phyloP scores from a whole-genome alignment of 768 basidiomycete genomes.

The Amanita rimosa region DNA sequence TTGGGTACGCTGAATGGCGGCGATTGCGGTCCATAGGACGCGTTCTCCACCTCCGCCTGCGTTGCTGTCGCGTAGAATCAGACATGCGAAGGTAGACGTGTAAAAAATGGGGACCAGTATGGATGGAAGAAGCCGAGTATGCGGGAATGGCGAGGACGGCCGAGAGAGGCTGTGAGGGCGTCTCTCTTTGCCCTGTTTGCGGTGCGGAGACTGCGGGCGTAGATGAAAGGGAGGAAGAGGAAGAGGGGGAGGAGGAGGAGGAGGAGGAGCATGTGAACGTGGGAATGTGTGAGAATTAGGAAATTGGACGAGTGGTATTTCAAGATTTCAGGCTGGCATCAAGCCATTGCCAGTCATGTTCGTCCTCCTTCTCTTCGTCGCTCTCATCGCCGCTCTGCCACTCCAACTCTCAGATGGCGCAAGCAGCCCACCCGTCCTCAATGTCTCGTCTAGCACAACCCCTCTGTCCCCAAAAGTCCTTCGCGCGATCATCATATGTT shows the following conservation, averaged over 20 bases:
- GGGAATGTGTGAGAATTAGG: neutral
- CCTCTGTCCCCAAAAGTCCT: neutral
- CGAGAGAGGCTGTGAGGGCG: neutral
- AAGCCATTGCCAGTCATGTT: neutral
- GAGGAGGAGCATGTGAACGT: no score
- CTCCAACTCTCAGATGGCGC: no score
- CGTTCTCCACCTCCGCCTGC: constrained; percentile 96
- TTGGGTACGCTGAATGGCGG: constrained; percentile 58
- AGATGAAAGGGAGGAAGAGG: neutral
- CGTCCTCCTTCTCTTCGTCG: neutral
- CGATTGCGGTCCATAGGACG: constrained; percentile 88
- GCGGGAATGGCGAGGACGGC: constrained; percentile 8
- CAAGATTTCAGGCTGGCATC: no score
- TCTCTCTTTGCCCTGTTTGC: neutral
- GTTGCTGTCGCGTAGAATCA: constrained; percentile 44
- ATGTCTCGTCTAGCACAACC: neutral
- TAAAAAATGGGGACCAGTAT: constrained; percentile 59
- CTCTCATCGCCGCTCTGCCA: neutral
- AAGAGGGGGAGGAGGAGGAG: neutral
- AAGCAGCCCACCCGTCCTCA: neutral
- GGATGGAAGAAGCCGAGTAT: constrained; percentile 90
- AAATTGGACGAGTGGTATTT: neutral
- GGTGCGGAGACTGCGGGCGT: neutral
- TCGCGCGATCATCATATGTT: neutral
- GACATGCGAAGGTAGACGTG: constrained; percentile 8